These are phyloP conservation scores for Elasticomyces elasticus DNA, from an alignment of 495 filamentous ascomycete species.

Conservation along the genomic window DNA sequence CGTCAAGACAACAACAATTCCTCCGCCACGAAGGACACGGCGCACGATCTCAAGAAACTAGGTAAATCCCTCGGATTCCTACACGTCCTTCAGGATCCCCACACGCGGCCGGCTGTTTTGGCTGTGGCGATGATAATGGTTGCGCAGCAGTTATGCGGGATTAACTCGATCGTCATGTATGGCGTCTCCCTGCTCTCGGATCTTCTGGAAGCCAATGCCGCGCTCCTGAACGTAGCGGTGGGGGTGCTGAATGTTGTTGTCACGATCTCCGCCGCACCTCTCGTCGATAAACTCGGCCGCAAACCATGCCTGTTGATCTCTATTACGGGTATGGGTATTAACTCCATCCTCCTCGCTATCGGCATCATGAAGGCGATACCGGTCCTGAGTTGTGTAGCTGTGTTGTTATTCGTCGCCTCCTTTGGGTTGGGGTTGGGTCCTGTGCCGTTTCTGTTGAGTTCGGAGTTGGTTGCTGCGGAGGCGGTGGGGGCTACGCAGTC, in stretches of 20 bases:
- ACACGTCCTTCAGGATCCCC: slow-evolving; percentile 50
- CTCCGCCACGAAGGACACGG: neutral
- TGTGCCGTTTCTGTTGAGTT: slow-evolving; percentile 85
- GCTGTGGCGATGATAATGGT: slow-evolving; percentile 87
- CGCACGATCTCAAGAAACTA: neutral
- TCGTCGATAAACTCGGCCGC: slow-evolving; percentile 78
- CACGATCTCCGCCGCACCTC: slow-evolving; percentile 66
- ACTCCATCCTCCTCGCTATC: slow-evolving; percentile 61
- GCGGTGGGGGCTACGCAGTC: slow-evolving; percentile 84
- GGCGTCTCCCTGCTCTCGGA: slow-evolving; percentile 75
- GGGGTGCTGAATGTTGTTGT: slow-evolving; percentile 77
- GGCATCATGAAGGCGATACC: slow-evolving; percentile 61
- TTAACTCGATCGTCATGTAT: slow-evolving; percentile 98
- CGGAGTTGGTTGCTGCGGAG: slow-evolving; percentile 76
- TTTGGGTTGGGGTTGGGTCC: slow-evolving; percentile 91
- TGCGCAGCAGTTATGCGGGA: slow-evolving; percentile 68
- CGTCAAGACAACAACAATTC: no score
- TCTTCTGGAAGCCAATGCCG: slow-evolving; percentile 66
- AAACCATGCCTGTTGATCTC: slow-evolving; percentile 72
- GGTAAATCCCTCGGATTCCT: slow-evolving; percentile 48
- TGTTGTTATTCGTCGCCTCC: slow-evolving; percentile 72
- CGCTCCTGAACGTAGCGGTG: slow-evolving; percentile 71
- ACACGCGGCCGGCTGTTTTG: slow-evolving; percentile 65
- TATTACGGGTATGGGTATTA: slow-evolving; percentile 71
- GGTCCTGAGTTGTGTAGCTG: slow-evolving; percentile 65